These are phyloP conservation scores for Prunus padus DNA, from an alignment of 306 rosid species.

Conservation along the genomic window DNA sequence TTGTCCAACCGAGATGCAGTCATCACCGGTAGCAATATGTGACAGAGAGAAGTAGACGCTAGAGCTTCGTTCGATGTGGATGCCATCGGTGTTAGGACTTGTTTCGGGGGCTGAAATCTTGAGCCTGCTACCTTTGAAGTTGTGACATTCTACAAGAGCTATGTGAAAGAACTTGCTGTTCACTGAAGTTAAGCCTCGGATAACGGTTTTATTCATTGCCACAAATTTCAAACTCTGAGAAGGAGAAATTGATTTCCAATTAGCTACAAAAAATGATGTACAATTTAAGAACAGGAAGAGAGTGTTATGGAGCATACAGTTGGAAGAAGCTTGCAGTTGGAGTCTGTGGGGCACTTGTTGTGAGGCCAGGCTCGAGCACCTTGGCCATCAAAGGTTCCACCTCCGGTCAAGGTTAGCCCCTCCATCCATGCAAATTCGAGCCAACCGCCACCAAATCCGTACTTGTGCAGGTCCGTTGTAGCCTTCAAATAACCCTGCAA, in stretches of 20 bases:
- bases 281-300: not conserved
- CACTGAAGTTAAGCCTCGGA: slow-evolving; percentile 38
- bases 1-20: slow-evolving; percentile 50
- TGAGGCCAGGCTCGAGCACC: slow-evolving; percentile 50
- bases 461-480: slow-evolving; percentile 37
- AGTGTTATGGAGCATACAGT: slow-evolving; percentile 29
- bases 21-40: slow-evolving; percentile 41
- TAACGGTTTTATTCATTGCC: slow-evolving; percentile 36
- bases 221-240: slow-evolving; percentile 47
- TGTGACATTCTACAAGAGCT: slow-evolving; percentile 42
- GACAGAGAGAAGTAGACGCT: slow-evolving; percentile 31
- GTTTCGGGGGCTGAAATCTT: slow-evolving; percentile 40
- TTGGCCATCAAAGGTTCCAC: slow-evolving; percentile 51
- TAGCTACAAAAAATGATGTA: not conserved
- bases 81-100: slow-evolving; percentile 54
- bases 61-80: slow-evolving; percentile 47
- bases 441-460: slow-evolving; percentile 44
- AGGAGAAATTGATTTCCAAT: not conserved
- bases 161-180: slow-evolving; percentile 55
- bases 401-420: slow-evolving; percentile 47
- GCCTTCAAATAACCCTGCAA: slow-evolving; percentile 51
- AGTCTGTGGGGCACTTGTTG: slow-evolving; percentile 37
- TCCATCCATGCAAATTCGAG: slow-evolving; percentile 37
- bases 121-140: slow-evolving; percentile 43
- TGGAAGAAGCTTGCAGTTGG: slow-evolving; percentile 51